These are phyloP conservation scores for Lepidium aucheri DNA, from an alignment of 345 rosid genomes.

Conservation along the genomic window DNA sequence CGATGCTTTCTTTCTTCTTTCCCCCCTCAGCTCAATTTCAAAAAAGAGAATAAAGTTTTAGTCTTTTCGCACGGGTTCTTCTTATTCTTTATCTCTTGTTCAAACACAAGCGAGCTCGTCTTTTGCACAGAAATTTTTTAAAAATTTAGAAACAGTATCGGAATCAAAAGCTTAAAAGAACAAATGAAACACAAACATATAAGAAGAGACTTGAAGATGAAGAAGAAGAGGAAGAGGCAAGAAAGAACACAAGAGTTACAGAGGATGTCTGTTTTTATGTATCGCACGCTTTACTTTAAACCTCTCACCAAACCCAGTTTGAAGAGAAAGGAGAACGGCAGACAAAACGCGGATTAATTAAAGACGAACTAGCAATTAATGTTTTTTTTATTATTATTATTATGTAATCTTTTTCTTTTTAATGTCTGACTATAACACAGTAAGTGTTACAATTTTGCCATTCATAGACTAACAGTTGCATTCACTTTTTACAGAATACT, in stretches of 20 bases:
- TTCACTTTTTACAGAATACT: slow-evolving; percentile 13
- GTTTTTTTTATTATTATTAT: not conserved
- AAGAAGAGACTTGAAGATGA: not conserved
- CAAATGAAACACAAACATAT: not conserved
- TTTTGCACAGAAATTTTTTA: not conserved
- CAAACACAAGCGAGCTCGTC: slow-evolving; percentile 3
- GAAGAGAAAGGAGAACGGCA: slow-evolving; percentile 15
- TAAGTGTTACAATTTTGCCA: slow-evolving; percentile 2
- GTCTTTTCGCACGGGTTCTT: slow-evolving; percentile 10
- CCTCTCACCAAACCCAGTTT: slow-evolving; percentile 23
- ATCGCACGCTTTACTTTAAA: slow-evolving; percentile 26
- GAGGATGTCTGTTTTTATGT: slow-evolving; percentile 47
- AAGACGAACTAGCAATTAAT: not conserved
- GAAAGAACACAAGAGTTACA: slow-evolving; percentile 40
- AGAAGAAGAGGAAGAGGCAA: slow-evolving; percentile 30
- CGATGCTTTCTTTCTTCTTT: not conserved
- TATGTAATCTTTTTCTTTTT: not conserved
- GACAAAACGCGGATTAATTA: slow-evolving; percentile 15
- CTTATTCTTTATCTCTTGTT: not conserved
- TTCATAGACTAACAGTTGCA: slow-evolving; percentile 12
- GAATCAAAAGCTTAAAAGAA: slow-evolving; percentile 1
- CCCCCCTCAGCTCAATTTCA: not conserved
- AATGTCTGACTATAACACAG: not conserved
- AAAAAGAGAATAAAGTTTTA: not conserved
- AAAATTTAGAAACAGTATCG: not conserved